Conservation (phyloP, 2,329 filamentous ascomycete species). For the Trichoderma pleuroti region DNA sequence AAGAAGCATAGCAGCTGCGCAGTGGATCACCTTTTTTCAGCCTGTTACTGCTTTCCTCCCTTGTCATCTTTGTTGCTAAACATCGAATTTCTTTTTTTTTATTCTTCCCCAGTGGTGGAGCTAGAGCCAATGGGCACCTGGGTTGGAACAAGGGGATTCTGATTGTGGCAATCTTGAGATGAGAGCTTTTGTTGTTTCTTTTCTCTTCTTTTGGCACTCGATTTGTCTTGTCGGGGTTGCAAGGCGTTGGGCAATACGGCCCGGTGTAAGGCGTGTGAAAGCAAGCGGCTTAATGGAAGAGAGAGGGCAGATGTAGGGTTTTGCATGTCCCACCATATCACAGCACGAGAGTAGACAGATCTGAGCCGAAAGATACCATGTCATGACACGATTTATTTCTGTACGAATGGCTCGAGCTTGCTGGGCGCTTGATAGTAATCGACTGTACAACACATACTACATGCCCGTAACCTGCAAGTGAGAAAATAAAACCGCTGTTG, state of each 20-base stretch:
- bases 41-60: background rate
- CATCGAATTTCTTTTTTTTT: background rate
- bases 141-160: background rate
- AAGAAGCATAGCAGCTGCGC: background rate
- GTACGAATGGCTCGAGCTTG: background rate
- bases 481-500: background rate
- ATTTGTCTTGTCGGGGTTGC: conserved; percentile 6
- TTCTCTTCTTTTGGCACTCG: conserved; percentile 11
- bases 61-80: background rate
- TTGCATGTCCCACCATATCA: background rate
- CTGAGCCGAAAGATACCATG: conserved; percentile 15
- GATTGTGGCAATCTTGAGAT: background rate
- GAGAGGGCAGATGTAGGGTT: background rate
- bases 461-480: background rate
- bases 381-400: conserved; percentile 2
- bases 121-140: background rate
- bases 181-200: background rate
- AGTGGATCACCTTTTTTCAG: background rate
- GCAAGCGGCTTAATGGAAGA: conserved; percentile 12
- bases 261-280: conserved; percentile 5
- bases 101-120: background rate
- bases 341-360: conserved; percentile 11
- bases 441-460: background rate
- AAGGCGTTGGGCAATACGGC: conserved; percentile 14
- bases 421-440: background rate